Evolutionary conservation across 2,329 filamentous ascomycete genomes (phyloP), one percentile per base, ranked within the genome.

Genomic region (Colletotrichum spaethianum): DNA sequence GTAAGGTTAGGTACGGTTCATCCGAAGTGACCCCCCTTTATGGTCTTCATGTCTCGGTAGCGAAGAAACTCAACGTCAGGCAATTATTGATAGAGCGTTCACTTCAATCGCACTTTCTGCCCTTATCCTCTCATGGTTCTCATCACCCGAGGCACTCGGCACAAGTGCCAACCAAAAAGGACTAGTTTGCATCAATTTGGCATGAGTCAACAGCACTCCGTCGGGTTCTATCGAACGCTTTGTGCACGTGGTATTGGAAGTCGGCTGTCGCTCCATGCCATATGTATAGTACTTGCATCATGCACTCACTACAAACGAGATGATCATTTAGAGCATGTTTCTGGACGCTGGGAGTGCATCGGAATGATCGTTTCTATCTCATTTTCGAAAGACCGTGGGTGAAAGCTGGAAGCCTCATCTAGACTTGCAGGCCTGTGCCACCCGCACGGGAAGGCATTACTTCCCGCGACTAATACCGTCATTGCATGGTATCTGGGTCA

Each of bases 271-370:
- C 38, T 46, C 55, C 28, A 48, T 16, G 8, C 33, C 48, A 60
- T 50, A 38, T n/a, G n/a, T n/a, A 31, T 64, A 33, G 20, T 16
- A 16, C 4, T 11, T 40, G 48, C 23, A 55, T 53, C 63, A n/a
- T 20, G 42, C 26, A 18, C 18, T 20, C 42, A 16, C 2, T 23
- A 28, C 38, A 26, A 26, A 28, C 23, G 28, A 18, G n/a, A 12
- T n/a, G 16, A 2, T 20, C 38, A 1, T 14, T 20, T 46, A 23
- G 23, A n/a, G 46, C 46, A 67, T 36, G 12, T 50, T 62, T 61
- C 55, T 61, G 56, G 63, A 61, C 61, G 67, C 48, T 67, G 48
- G 68, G 50, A 67, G 56, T 53, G 53, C 26, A 26, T 38, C 48
- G 63, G 63, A 6, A 55, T 31, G n/a, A 26, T 20, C 33, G 31